These are phyloP conservation scores for Podaxis sp. DNA, from an alignment of 768 basidiomycete genomes.

Conservation along the genomic window DNA sequence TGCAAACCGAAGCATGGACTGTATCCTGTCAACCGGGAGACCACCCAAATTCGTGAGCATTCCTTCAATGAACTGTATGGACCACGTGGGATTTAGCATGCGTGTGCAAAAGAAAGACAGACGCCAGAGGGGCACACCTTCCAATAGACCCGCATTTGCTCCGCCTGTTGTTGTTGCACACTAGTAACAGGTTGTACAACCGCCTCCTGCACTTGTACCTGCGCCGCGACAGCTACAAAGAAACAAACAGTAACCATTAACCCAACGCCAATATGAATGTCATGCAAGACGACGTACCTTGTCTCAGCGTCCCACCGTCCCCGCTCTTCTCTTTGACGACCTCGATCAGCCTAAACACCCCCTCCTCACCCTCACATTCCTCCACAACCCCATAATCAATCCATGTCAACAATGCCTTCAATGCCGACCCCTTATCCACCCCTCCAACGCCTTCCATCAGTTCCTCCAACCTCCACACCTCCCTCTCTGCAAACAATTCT, in stretches of 20 bases:
- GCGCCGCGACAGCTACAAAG: constrained; percentile 16
- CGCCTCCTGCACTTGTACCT: constrained; percentile 17
- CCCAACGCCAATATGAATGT: neutral
- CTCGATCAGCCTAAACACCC: constrained; percentile 66
- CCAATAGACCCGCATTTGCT: constrained; percentile 89
- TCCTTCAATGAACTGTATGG: constrained; percentile 75
- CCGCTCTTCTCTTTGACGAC: constrained; percentile 46
- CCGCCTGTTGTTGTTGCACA: constrained; percentile 72
- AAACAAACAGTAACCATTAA: neutral
- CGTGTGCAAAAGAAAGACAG: neutral
- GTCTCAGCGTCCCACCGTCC: constrained; percentile 12
- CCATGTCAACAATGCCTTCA: constrained; percentile 84
- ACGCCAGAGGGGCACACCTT: constrained; percentile 43
- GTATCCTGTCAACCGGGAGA: constrained; percentile 79
- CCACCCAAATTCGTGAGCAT: constrained; percentile 87
- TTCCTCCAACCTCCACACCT: constrained; percentile 67
- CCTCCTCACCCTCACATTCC: constrained; percentile 57
- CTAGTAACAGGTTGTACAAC: constrained; percentile 46
- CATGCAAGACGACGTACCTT: neutral
- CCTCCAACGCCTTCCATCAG: constrained; percentile 62
- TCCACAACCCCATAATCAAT: constrained; percentile 78
- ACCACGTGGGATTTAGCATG: constrained; percentile 10
- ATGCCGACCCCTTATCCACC: constrained; percentile 58
- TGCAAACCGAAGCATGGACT: constrained; percentile 82
- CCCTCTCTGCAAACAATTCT: constrained; percentile 64